A percentile compares a stretch with the other conserved stretches of the same genome.
phyloP scores from a whole-genome alignment of 2,329 filamentous ascomycete species.

The Pyrenophora teres region DNA sequence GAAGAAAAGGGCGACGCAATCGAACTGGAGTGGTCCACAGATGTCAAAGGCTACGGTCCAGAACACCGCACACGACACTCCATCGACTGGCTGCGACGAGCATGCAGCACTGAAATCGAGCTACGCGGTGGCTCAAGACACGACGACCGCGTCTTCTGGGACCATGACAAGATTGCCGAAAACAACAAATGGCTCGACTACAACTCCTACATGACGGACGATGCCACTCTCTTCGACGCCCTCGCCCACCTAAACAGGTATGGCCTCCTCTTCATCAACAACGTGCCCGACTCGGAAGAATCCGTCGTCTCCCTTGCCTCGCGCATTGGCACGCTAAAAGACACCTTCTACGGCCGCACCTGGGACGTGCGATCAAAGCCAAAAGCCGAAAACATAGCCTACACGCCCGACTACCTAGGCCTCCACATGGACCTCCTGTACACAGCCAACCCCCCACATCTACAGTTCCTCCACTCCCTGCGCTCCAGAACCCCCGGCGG shows the following conservation, averaged over 20 bases:
- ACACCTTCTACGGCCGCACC: slow-evolving; percentile 88
- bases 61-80: slow-evolving; percentile 51
- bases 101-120: slow-evolving; percentile 39
- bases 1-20: slow-evolving; percentile 53
- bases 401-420: slow-evolving; percentile 79
- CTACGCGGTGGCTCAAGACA: slow-evolving; percentile 43
- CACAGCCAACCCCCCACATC: slow-evolving; percentile 74
- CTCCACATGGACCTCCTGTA: slow-evolving; percentile 96
- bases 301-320: slow-evolving; percentile 71
- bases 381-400: slow-evolving; percentile 84
- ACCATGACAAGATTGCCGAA: slow-evolving; percentile 51
- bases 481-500: slow-evolving; percentile 79
- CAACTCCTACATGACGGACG: slow-evolving; percentile 69
- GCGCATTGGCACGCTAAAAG: slow-evolving; percentile 76
- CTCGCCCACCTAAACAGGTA: slow-evolving; percentile 66
- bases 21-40: slow-evolving; percentile 65
- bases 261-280: slow-evolving; percentile 77
- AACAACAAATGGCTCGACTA: slow-evolving; percentile 68
- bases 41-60: slow-evolving; percentile 53
- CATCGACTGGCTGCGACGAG: slow-evolving; percentile 39
- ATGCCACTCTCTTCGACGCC: slow-evolving; percentile 62
- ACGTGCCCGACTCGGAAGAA: slow-evolving; percentile 70
- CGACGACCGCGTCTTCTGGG: slow-evolving; percentile 53
- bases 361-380: slow-evolving; percentile 88
- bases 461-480: slow-evolving; percentile 89